Evolutionary conservation across 768 basidiomycete species (phyloP).

Genomic region (Cyclocybe cylindracea): DNA sequence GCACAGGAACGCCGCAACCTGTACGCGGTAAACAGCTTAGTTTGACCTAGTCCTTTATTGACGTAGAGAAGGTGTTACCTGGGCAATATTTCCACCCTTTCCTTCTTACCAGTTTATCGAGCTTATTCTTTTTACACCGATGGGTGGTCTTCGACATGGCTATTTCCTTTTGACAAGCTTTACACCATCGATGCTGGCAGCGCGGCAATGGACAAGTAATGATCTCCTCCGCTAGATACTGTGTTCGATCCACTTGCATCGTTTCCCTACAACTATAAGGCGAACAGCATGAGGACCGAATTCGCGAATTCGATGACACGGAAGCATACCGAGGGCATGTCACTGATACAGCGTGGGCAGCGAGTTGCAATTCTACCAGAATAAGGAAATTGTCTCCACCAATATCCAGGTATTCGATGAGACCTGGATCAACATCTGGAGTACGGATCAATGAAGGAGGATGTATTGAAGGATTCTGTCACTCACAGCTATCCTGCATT

Average conservation of each 20-base stretch:
- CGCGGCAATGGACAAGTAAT: slow-evolving; percentile 23
- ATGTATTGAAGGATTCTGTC: neutral
- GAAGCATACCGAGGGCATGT: slow-evolving; percentile 13
- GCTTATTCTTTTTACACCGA: slow-evolving; percentile 23
- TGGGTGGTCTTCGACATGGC: slow-evolving; percentile 12
- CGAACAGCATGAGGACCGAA: neutral
- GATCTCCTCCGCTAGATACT: slow-evolving; percentile 15
- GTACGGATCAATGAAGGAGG: neutral
- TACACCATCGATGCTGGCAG: slow-evolving; percentile 24
- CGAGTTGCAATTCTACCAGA: slow-evolving; percentile 16
- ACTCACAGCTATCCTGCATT: slow-evolving; percentile 7
- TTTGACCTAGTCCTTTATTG: neutral
- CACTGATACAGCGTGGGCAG: slow-evolving; percentile 8
- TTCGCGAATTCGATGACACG: neutral
- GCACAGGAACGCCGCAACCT: slow-evolving; percentile 50
- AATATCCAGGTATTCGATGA: slow-evolving; percentile 13
- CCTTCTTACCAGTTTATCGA: slow-evolving; percentile 23
- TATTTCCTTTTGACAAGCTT: slow-evolving; percentile 20
- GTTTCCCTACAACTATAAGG: slow-evolving; percentile 20
- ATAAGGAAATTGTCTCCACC: slow-evolving; percentile 7
- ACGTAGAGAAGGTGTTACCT: slow-evolving; percentile 29
- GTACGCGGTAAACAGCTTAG: neutral
- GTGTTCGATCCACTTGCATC: slow-evolving; percentile 23
- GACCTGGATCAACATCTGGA: slow-evolving; percentile 14
- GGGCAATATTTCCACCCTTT: slow-evolving; percentile 46